A percentile compares a stretch with the other conserved stretches of the same genome.
Conservation (phyloP, 1,139 yeast genomes). For the Pichia sp. region DNA sequence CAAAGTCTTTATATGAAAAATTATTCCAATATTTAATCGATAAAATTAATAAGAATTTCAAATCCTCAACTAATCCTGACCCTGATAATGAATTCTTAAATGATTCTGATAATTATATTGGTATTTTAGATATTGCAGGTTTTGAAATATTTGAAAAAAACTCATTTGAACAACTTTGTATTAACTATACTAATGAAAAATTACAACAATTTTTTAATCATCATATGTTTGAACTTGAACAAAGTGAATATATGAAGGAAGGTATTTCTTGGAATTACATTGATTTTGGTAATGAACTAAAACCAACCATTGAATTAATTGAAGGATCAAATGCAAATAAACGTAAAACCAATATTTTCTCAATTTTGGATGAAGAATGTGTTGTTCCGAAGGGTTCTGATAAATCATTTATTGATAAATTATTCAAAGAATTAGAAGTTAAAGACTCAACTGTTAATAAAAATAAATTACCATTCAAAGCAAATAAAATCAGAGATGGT, state of each 20-base stretch:
- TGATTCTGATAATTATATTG: constrained; percentile 57
- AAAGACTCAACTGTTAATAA: constrained; percentile 47
- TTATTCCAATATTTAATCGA: constrained; percentile 73
- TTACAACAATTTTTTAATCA: constrained; percentile 96
- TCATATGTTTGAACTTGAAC: constrained; percentile 95
- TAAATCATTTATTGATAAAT: constrained; percentile 72
- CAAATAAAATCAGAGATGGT: constrained; percentile 63
- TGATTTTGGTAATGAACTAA: constrained; percentile 94
- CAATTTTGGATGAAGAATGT: constrained; percentile 90
- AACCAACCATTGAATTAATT: constrained; percentile 88
- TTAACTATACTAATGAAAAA: constrained; percentile 93
- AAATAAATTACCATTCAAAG: constrained; percentile 28
- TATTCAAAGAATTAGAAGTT: constrained; percentile 53
- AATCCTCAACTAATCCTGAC: constrained; percentile 11
- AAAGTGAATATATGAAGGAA: constrained; percentile 88
- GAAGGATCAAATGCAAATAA: constrained; percentile 47
- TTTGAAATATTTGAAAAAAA: constrained; percentile 90
- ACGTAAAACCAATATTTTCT: constrained; percentile 64
- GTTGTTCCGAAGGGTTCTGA: constrained; percentile 90
- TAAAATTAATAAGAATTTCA: constrained; percentile 65
- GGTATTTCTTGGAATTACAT: constrained; percentile 94
- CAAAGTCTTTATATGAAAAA: constrained; percentile 82
- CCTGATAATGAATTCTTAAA: constrained; percentile 8
- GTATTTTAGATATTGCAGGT: constrained; percentile 95
- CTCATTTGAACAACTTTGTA: constrained; percentile 94